Conservation (phyloP, 148 eudicot species). For the Rhododendron kiyosumense region DNA sequence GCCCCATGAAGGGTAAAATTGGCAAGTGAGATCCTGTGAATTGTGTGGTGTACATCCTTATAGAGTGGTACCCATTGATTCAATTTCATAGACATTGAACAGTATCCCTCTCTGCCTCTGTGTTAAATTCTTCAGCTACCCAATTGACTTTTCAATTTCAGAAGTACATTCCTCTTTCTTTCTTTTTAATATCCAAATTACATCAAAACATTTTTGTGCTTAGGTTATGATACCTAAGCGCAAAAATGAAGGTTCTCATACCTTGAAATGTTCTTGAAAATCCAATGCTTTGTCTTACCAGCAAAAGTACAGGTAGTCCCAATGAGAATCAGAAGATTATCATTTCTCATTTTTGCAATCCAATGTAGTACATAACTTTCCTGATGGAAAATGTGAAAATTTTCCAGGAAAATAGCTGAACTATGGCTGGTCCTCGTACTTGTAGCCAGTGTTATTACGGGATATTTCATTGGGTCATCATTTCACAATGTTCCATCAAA, state of each 20-base stretch:
- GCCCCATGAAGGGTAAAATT: too few relatives aligned
- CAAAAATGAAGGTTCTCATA: neutral
- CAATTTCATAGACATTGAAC: too few relatives aligned
- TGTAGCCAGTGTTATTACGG: constrained; percentile 2
- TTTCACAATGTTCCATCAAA: neutral
- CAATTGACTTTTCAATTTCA: neutral
- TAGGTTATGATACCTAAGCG: neutral
- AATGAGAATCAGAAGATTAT: neutral
- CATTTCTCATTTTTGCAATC: neutral
- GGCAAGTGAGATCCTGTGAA: too few relatives aligned
- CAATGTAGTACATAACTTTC: neutral
- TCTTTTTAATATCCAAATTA: neutral
- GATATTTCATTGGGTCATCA: constrained; percentile 13
- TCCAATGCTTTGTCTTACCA: neutral
- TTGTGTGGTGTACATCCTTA: too few relatives aligned
- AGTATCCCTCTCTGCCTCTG: neutral
- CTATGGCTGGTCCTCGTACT: neutral
- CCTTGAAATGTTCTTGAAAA: neutral
- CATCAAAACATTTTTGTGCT: neutral
- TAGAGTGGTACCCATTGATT: too few relatives aligned
- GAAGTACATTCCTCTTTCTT: neutral
- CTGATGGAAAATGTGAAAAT: neutral
- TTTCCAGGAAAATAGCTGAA: neutral
- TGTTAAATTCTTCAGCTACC: neutral
- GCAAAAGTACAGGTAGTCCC: neutral